These are phyloP conservation scores for Pneumocystis oryctolagi DNA, from an alignment of 1,139 yeast species.

Conservation along the genomic window DNA sequence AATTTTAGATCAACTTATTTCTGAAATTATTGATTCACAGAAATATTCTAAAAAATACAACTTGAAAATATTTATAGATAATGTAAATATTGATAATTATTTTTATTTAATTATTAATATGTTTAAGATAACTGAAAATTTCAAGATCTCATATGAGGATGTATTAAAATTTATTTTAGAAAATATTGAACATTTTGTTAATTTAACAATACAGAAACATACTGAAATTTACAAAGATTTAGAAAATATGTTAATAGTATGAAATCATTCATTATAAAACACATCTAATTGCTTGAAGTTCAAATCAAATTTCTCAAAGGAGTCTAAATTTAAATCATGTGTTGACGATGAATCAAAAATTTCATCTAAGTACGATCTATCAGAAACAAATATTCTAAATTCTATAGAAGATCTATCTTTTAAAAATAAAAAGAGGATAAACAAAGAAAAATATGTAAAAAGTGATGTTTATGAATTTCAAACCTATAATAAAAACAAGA, in stretches of 20 bases:
- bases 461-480: background rate
- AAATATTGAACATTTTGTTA: background rate
- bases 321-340: background rate
- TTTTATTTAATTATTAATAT: background rate
- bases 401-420: background rate
- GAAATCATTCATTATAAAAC: background rate
- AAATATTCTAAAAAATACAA: background rate
- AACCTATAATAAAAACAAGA: background rate
- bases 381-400: background rate
- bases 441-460: background rate
- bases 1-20: background rate
- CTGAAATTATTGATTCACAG: background rate
- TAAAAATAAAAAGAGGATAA: background rate
- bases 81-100: background rate
- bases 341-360: background rate
- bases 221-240: background rate
- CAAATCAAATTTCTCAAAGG: background rate
- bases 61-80: background rate
- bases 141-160: background rate
- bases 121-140: background rate
- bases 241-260: background rate
- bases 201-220: background rate
- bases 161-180: background rate
- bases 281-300: background rate
- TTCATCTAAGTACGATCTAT: background rate